phyloP scores from a whole-genome alignment of 805 yeast genomes.

The Teunomyces lycoperdinae region DNA sequence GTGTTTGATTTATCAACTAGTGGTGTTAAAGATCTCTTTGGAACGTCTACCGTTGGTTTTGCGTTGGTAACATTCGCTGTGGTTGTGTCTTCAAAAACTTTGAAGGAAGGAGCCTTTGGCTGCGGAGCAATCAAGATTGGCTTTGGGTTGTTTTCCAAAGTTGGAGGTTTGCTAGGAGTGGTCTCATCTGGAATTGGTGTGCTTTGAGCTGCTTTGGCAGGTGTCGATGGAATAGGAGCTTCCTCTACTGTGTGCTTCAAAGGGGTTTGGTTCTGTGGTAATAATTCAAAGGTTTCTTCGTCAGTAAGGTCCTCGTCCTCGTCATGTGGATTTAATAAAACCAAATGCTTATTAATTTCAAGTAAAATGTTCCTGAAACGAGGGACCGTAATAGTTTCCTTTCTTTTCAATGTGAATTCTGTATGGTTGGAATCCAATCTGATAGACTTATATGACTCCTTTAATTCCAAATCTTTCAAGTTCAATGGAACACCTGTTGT shows the following conservation, averaged over 20 bases:
- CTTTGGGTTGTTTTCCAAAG: background rate
- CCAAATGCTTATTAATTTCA: constrained; percentile 69
- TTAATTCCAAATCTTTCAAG: constrained; percentile 11
- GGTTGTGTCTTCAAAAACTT: constrained; percentile 11
- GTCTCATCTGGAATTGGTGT: constrained; percentile 2
- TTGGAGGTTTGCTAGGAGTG: constrained; percentile 7
- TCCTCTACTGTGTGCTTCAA: background rate
- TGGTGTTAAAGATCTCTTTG: constrained; percentile 16
- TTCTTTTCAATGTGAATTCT: constrained; percentile 55
- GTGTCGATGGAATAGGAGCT: constrained; percentile 6
- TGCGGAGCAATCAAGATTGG: background rate
- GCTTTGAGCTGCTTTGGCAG: constrained; percentile 1
- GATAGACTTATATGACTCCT: constrained; percentile 32
- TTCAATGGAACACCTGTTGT: constrained; percentile 21
- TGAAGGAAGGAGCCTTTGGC: constrained; percentile 3
- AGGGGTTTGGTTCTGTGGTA: background rate
- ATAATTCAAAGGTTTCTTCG: constrained; percentile 36
- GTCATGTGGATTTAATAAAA: constrained; percentile 48
- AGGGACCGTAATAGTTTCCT: constrained; percentile 66
- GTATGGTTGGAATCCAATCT: constrained; percentile 42
- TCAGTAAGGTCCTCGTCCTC: constrained; percentile 44
- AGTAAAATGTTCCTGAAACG: constrained; percentile 57
- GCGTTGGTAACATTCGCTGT: constrained; percentile 9
- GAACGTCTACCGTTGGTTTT: constrained; percentile 2
- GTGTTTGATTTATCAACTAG: constrained; percentile 27